Base-by-base conservation (phyloP, 2,329 filamentous ascomycete species). In the Colletotrichum camelliae region DNA sequence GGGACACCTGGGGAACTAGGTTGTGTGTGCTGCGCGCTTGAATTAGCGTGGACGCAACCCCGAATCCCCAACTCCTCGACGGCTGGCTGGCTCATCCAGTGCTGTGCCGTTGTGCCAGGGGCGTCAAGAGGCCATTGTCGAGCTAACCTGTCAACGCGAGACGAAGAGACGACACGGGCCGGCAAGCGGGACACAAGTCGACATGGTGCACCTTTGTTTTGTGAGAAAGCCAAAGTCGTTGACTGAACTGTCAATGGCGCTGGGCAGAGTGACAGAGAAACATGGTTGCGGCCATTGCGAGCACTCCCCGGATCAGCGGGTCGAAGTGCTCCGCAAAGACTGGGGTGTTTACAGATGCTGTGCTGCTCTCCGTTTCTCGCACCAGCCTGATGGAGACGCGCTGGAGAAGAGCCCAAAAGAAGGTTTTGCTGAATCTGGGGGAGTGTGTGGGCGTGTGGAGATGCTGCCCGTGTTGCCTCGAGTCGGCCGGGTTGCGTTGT, bases 221-320 rank as follows among this genome's bases (percentile, higher is more conserved):
- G 58, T 24, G 16, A 43, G 12, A 16, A 9, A 27, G 24, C 18
- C n/a, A 10, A 7, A 21, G 31, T 8, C 4, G 21, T 57, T 21
- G 65, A 52, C 10, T 55, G 27, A 27, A n/a, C 33, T 39, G 43
- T 58, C 61, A 67, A 60, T 16, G 15, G 33, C 43, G 21, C 57
- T n/a, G 70, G 27, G 55, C 21, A 27, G 29, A 66, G 27, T 21
- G 31, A 37, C 21, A 69, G 58, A n/a, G 48, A 55, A 12, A 35
- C n/a, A 24, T 55, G 35, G 75, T 31, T 27, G 37, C 24, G 60
- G 29, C 37, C 61, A 29, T 67, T 55, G 67, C 65, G 35, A 35
- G 43, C n/a, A 15, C 31, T 73, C 69, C 67, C 77, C 75, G 68
- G 75, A 77, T 77, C 71, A 75, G 74, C 77, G 75, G 76, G 76